A percentile compares a stretch with the other conserved stretches of the same genome.
Evolutionary conservation across 495 filamentous ascomycete genomes (phyloP).

Genomic region (Hypomontagnella submonticulosa): DNA sequence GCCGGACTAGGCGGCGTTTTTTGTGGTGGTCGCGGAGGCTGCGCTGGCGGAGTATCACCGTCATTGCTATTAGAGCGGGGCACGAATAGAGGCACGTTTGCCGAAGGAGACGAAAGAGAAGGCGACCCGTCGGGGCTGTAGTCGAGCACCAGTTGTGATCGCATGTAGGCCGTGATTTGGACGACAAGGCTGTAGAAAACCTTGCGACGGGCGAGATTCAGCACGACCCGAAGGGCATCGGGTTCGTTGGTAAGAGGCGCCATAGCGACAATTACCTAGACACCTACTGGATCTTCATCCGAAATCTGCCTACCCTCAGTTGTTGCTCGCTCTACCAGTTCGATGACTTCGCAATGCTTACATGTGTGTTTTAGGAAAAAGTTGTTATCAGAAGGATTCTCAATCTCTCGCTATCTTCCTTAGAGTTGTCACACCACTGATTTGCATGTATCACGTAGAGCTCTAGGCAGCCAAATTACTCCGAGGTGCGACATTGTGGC

Average conservation of each 20-base stretch:
- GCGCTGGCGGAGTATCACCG: conserved; percentile 1
- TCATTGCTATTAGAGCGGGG: conserved; percentile 15
- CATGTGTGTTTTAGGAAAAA: too few relatives aligned
- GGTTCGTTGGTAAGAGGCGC: conserved; percentile 59
- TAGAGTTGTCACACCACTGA: neutral
- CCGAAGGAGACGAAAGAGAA: conserved; percentile 9
- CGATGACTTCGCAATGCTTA: too few relatives aligned
- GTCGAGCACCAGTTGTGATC: conserved; percentile 52
- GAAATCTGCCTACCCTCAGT: neutral
- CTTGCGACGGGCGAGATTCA: conserved; percentile 56
- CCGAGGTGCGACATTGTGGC: neutral
- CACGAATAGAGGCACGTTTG: conserved; percentile 13
- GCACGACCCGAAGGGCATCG: conserved; percentile 55
- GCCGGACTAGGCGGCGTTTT: conserved; percentile 42
- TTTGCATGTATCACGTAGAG: conserved; percentile 1
- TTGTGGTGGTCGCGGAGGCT: conserved; percentile 3
- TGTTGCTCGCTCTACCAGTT: too few relatives aligned
- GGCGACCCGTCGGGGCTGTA: conserved; percentile 23
- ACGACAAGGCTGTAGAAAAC: conserved; percentile 53
- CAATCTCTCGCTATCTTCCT: conserved; percentile 7
- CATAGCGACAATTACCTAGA: conserved; percentile 41
- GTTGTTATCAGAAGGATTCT: conserved; percentile 14
- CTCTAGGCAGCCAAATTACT: conserved; percentile 41
- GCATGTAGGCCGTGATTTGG: conserved; percentile 55
- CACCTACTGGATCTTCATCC: neutral